A percentile compares a stretch with the other conserved stretches of the same genome.
Evolutionary conservation across 345 rosid genomes (phyloP).

Genomic region (Toxicodendron radicans): DNA sequence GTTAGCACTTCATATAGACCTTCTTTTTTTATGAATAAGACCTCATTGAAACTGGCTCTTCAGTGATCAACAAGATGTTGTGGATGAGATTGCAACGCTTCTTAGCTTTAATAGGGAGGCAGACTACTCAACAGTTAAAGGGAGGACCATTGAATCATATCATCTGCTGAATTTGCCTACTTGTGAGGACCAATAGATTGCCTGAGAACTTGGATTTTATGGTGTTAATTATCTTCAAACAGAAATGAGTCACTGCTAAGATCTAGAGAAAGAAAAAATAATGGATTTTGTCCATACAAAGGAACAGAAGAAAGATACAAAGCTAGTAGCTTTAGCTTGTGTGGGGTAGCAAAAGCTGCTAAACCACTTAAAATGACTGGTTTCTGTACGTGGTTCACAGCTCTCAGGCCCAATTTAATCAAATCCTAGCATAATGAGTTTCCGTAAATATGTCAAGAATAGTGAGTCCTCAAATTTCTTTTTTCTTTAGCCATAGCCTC

Average conservation of each 20-base stretch:
- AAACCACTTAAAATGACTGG: background rate
- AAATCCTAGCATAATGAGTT: constrained; percentile 2
- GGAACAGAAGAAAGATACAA: background rate
- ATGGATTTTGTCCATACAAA: background rate
- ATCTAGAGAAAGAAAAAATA: background rate
- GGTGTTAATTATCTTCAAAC: background rate
- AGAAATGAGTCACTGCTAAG: background rate
- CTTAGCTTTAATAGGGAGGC: background rate
- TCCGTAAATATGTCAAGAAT: background rate
- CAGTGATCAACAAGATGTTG: background rate
- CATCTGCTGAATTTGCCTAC: background rate
- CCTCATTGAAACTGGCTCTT: background rate
- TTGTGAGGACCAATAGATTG: background rate
- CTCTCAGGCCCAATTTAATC: background rate
- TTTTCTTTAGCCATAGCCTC: background rate
- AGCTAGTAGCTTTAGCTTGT: background rate
- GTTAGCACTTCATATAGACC: background rate
- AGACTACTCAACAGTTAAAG: background rate
- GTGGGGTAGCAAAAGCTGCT: constrained; percentile 20
- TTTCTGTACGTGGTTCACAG: background rate
- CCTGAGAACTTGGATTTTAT: constrained; percentile 4
- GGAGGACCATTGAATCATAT: background rate
- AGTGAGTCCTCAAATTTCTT: background rate
- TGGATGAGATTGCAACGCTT: background rate
- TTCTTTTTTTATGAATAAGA: background rate